Evolutionary conservation across 1,284 basidiomycete species (phyloP), one percentile per base, ranked within the genome.

Genomic region (Marasmius fiardii): DNA sequence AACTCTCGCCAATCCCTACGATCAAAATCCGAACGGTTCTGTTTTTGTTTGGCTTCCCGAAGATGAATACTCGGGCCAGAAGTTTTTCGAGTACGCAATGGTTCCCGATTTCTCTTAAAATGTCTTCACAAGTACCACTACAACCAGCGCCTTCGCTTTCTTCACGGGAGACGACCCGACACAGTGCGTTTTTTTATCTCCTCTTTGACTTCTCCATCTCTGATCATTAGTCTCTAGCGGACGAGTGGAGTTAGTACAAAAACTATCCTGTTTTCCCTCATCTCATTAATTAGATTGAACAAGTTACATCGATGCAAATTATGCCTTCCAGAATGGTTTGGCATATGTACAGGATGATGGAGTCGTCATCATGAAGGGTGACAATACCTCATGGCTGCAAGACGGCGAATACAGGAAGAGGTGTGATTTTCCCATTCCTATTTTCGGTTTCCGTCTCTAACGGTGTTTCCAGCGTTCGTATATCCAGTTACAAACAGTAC

Each of bases 321-420:
- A 71, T 39, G 83, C 85, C 10, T 76, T 81, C 61, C 65, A 69
- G 16, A 62, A 73, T 39, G 70, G 73, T 34, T 72, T 87, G 7
- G 77, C 75, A 4, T 87, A 75, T 65, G 77, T 86, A 16, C 74
- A 76, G 26, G 73, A 75, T 16, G 72, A 86, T 63, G 78, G 77
- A 26, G 77, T 76, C 43, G 85, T 86, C 23, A 76, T 89, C 26
- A 90, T 90, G 87, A 82, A 85, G 64, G 86, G 85, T 11, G 88
- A 90, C 57, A 77, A 89, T 62, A 83, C 77, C 0, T 84, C 78
- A 16, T 71, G 68, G 67, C 67, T 90, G 45, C 59, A 73, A 2
- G 49, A 68, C 43, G 86, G 85, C 16, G 70, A 74, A 48, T 75
- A 76, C 61, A 76, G 88, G 50, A 74, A 76, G 59, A 90, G 87